These are phyloP conservation scores for Phytophthora pisi DNA, from an alignment of 352 stramenopile genomes.

Conservation along the genomic window DNA sequence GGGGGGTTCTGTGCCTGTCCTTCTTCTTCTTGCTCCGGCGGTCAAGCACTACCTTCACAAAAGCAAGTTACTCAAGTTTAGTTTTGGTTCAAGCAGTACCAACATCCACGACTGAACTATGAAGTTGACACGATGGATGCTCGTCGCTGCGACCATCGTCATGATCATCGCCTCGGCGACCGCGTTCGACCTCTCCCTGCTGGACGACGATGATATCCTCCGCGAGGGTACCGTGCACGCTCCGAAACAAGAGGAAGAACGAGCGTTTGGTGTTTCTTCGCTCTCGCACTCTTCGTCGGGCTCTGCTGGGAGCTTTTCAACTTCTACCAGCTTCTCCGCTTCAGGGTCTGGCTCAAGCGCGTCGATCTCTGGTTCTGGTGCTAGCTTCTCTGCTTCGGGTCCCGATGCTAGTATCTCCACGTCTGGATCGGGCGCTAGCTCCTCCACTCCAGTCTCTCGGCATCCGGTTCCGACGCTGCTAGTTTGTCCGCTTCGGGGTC, in stretches of 20 bases:
- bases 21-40: too few species aligned
- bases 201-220: slow-evolving; percentile 21
- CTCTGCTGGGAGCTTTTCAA: neutral
- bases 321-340: slow-evolving; percentile 2
- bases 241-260: slow-evolving; percentile 17
- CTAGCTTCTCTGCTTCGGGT: neutral
- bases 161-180: slow-evolving; percentile 11
- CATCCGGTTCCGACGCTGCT: neutral
- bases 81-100: too few species aligned
- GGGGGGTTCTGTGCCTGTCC: too few species aligned
- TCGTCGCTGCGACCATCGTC: slow-evolving; percentile 12
- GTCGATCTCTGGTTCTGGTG: neutral
- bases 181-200: slow-evolving; percentile 24
- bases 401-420: neutral
- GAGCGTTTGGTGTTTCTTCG: slow-evolving; percentile 3
- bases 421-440: slow-evolving; percentile 3
- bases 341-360: neutral
- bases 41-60: too few species aligned
- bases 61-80: too few species aligned
- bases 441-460: neutral
- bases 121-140: slow-evolving; percentile 25
- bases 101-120: too few species aligned
- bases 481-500: slow-evolving; percentile 1
- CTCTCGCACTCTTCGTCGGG: neutral
- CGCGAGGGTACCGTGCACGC: slow-evolving; percentile 17